Base-by-base conservation (phyloP, 345 rosid species). In the Hypericum perforatum region DNA sequence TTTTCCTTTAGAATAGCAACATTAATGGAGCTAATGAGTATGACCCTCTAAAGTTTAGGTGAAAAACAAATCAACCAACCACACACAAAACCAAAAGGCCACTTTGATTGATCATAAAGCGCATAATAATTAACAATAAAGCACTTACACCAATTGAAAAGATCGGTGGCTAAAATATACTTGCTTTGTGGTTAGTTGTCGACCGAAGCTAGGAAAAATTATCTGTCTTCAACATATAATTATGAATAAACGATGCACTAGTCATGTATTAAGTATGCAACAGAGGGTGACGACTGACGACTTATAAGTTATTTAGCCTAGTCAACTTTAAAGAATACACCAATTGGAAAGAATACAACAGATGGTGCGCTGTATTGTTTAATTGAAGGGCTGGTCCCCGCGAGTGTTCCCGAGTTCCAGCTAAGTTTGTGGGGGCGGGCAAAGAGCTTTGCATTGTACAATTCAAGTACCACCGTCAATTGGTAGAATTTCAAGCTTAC, bases 1-100 rank as follows among this genome's bases (percentile, higher is more conserved):
- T 65, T 64, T 39, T 50, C 48, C 66, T 73, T 65, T 65, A 55
- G 55, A 52, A 41, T 10, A 5, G 58, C 72, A 57, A 45, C 54
- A 57, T 56, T 46, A 50, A 61, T 40, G 65, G 70, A 49, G 32
- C 9, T 42, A 43, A 49, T 60, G 14, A 59, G 10, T 56, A 42
- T 46, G n/a, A 0, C 41, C n/a, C 29, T 43, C 43, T 9, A 40
- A 56, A 36, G 52, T 44, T 8, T 8, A 49, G 39, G 6, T 5
- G 13, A 39, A 6, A 10, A 46, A 9, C 50, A 13, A 46, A 46
- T 16, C 12, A 11, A 45, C 4, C 50, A 46, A 13, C 50, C 16
- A 46, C 50, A 16, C 14, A 46, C 14, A 5, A 10, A 6, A 6
- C 22, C 6, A 46, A 46, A 12, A 22, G 32, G 32, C 32, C 32